Evolutionary conservation across 1,139 yeast species (phyloP).

Genomic region (Suhomyces bolitotheri): DNA sequence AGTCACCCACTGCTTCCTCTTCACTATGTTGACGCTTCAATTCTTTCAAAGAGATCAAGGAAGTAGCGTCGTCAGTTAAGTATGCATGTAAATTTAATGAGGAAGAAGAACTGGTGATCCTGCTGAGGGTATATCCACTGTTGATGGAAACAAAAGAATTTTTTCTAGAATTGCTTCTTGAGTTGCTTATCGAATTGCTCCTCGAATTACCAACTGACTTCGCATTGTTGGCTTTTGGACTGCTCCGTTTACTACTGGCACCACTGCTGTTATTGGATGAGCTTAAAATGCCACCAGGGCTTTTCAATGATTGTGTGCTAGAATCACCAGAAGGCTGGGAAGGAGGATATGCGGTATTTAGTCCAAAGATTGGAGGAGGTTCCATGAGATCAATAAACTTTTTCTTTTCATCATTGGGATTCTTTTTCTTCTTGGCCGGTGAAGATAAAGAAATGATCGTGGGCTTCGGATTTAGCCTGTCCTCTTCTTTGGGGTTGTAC

Average conservation of each 20-base stretch:
- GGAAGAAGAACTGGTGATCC: conserved; percentile 45
- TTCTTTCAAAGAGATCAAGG: conserved; percentile 1
- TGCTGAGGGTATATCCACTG: conserved; percentile 28
- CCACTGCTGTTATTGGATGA: conserved; percentile 6
- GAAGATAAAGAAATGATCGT: conserved; percentile 39
- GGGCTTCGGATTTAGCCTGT: conserved; percentile 20
- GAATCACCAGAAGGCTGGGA: conserved; percentile 1
- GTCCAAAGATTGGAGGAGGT: conserved; percentile 41
- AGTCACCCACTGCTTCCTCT: conserved; percentile 15
- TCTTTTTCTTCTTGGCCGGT: conserved; percentile 21
- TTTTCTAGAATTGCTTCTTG: conserved; percentile 22
- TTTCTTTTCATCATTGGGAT: conserved; percentile 14
- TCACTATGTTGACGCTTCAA: not conserved
- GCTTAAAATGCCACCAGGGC: conserved; percentile 3
- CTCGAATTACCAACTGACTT: too few relatives aligned
- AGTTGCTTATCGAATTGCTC: too few relatives aligned
- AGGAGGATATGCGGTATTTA: conserved; percentile 14
- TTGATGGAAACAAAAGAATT: conserved; percentile 28
- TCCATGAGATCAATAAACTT: conserved; percentile 31
- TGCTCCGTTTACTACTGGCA: conserved; percentile 6
- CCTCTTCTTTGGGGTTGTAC: conserved; percentile 5
- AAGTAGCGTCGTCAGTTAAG: conserved; percentile 37
- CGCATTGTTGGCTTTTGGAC: too few relatives aligned
- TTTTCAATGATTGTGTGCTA: conserved; percentile 1
- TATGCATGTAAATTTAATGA: conserved; percentile 48